Percentiles rank a stretch among this genome's conserved stretches.
These are phyloP conservation scores for Helicostylum pulchrum DNA, from an alignment of 192 early-diverging fungal species.

Conservation along the genomic window DNA sequence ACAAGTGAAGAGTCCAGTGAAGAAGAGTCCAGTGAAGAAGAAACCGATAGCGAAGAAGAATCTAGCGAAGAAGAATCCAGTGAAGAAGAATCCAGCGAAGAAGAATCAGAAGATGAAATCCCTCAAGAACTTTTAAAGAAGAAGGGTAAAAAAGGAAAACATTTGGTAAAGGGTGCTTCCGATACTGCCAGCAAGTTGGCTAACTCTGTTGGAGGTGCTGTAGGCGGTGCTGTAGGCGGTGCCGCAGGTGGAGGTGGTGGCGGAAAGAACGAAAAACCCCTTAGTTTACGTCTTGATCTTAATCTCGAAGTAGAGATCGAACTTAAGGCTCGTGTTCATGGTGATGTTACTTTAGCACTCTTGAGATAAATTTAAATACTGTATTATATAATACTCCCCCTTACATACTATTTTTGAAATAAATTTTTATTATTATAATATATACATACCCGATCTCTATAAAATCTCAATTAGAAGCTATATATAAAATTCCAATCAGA, in stretches of 20 bases:
- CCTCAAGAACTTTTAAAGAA: not conserved
- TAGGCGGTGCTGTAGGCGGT: not conserved
- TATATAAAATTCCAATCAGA: too few relatives aligned
- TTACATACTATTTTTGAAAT: too few relatives aligned
- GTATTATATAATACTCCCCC: too few relatives aligned
- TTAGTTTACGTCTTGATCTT: constrained; percentile 18
- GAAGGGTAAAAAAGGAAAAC: not conserved
- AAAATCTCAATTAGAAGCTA: too few relatives aligned
- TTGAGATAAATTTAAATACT: constrained; percentile 8
- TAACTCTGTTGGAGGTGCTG: constrained; percentile 12
- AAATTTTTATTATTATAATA: too few relatives aligned
- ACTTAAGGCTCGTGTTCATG: constrained; percentile 21
- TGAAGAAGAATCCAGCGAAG: constrained; percentile 1
- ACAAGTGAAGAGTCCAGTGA: not conserved
- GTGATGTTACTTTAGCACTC: constrained; percentile 28
- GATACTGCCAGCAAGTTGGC: constrained; percentile 17
- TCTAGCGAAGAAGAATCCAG: not conserved
- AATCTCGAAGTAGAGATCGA: constrained; percentile 24
- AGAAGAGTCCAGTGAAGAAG: not conserved
- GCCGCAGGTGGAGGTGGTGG: not conserved
- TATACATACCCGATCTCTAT: too few relatives aligned
- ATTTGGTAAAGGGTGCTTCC: constrained; percentile 4
- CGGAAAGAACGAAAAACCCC: not conserved
- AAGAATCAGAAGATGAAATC: constrained; percentile 2
- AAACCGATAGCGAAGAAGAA: not conserved